phyloP scores from a whole-genome alignment of 2,329 filamentous ascomycete species.

The Chaetomiaceae sp. region DNA sequence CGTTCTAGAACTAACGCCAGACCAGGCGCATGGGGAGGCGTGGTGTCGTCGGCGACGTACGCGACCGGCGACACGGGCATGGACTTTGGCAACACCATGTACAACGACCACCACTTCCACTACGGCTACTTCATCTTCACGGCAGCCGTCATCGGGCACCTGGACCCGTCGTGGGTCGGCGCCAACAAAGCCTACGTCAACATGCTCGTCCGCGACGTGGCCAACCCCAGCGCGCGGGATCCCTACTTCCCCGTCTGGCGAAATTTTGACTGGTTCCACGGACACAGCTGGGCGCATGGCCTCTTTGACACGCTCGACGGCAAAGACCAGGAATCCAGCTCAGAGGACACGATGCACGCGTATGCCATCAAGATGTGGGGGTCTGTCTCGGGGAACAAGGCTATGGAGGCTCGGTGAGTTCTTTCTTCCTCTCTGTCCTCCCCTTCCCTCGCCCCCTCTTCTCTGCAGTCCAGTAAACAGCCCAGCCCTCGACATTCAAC shows the following conservation, averaged over 20 bases:
- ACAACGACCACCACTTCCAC: constrained; percentile 71
- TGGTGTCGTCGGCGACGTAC: constrained; percentile 73
- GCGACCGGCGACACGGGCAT: constrained; percentile 58
- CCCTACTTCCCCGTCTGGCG: constrained; percentile 74
- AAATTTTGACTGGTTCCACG: constrained; percentile 89
- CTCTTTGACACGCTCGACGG: constrained; percentile 65
- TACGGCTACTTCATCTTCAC: constrained; percentile 88
- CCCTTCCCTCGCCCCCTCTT: too few relatives aligned
- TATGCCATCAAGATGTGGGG: constrained; percentile 97
- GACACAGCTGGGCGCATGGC: constrained; percentile 88
- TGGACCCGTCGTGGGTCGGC: constrained; percentile 69
- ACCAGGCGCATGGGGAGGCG: constrained; percentile 65
- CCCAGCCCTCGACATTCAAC: not conserved
- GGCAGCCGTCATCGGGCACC: constrained; percentile 72
- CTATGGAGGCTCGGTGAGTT: constrained; percentile 66
- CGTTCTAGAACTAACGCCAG: constrained; percentile 18
- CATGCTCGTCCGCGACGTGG: constrained; percentile 71
- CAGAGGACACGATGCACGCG: constrained; percentile 81
- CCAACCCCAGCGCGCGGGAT: constrained; percentile 68
- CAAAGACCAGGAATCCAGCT: constrained; percentile 80
- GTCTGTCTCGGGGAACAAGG: constrained; percentile 62
- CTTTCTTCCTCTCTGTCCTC: not conserved
- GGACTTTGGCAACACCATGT: constrained; percentile 88
- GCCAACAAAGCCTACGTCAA: constrained; percentile 76
- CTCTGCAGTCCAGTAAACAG: too few relatives aligned